These are phyloP conservation scores for Neurospora sp. DNA, from an alignment of 495 filamentous ascomycete genomes.

Conservation along the genomic window DNA sequence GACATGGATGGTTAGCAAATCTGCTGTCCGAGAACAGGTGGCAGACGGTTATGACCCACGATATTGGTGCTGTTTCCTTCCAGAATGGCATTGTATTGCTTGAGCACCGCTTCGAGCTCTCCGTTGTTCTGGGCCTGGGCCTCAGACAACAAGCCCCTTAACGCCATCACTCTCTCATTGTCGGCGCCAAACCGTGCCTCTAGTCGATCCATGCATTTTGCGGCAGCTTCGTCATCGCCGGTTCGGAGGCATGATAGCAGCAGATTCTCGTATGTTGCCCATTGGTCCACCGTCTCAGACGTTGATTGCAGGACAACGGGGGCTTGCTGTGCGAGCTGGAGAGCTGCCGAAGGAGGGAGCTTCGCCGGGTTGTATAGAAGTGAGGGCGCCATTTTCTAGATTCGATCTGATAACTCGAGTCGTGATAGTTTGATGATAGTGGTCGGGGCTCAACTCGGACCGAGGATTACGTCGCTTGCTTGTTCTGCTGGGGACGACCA, in stretches of 20 bases:
- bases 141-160: conserved; percentile 77
- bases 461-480: not conserved
- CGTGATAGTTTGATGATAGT: not conserved
- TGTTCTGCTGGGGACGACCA: not conserved
- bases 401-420: not conserved
- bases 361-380: conserved; percentile 39
- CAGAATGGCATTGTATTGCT: conserved; percentile 67
- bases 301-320: conserved; percentile 51
- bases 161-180: conserved; percentile 74
- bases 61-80: conserved; percentile 69
- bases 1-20: conserved; percentile 9
- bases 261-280: conserved; percentile 76
- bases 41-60: conserved; percentile 36
- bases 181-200: conserved; percentile 66
- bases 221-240: conserved; percentile 69
- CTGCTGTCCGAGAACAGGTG: not conserved
- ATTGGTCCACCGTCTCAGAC: conserved; percentile 65
- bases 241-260: conserved; percentile 76
- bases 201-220: conserved; percentile 60
- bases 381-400: conserved; percentile 33
- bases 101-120: conserved; percentile 56
- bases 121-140: conserved; percentile 57
- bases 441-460: not conserved
- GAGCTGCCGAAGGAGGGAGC: conserved; percentile 40
- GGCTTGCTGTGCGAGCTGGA: conserved; percentile 70